Conservation (phyloP, 2,329 filamentous ascomycete species). For the Aureobasidium sp. region DNA sequence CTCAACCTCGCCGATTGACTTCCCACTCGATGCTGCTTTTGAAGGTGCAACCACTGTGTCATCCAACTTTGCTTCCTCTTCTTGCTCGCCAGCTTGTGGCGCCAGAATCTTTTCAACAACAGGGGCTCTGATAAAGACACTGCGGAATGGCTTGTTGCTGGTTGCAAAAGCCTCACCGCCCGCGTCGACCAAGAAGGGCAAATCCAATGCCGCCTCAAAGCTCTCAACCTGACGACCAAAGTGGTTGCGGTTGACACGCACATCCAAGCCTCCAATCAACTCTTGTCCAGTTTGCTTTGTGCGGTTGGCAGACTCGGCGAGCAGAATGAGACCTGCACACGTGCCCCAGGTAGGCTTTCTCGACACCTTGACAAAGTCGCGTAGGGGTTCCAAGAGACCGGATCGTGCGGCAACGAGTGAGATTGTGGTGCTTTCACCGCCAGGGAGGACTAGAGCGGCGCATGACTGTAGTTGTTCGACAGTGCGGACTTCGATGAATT, state of each 20-base stretch:
- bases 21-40: constrained; percentile 36
- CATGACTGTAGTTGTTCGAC: constrained; percentile 60
- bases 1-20: constrained; percentile 45
- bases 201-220: constrained; percentile 66
- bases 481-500: constrained; percentile 73
- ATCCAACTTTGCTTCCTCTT: constrained; percentile 35
- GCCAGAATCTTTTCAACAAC: constrained; percentile 77
- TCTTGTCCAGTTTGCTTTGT: constrained; percentile 90
- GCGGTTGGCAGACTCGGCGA: constrained; percentile 78
- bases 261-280: constrained; percentile 82
- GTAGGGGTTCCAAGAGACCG: constrained; percentile 70
- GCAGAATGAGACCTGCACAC: constrained; percentile 85
- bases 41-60: constrained; percentile 51
- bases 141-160: constrained; percentile 52
- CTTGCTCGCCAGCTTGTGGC: constrained; percentile 41
- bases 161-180: constrained; percentile 19
- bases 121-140: constrained; percentile 89
- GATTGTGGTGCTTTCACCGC: constrained; percentile 91
- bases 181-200: constrained; percentile 55
- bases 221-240: constrained; percentile 91
- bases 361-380: constrained; percentile 80
- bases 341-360: constrained; percentile 90
- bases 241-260: constrained; percentile 87
- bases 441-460: constrained; percentile 80
- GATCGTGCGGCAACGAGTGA: constrained; percentile 78